Percentiles rank a stretch among this genome's conserved stretches.
These are phyloP conservation scores for Trebouxia sp. DNA, from an alignment of 139 green algal species.

Conservation along the genomic window DNA sequence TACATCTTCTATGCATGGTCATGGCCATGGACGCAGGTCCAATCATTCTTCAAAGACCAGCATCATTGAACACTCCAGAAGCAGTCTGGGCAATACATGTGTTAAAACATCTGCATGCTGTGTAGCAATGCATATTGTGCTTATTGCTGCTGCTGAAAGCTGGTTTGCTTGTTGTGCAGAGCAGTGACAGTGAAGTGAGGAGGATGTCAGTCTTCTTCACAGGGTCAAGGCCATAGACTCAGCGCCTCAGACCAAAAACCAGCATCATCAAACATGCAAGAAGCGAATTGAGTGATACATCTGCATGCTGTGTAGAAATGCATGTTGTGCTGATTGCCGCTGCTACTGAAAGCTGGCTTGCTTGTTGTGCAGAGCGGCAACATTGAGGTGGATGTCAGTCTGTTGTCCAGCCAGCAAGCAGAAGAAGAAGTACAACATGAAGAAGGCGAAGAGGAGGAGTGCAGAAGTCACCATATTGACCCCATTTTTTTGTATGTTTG, in stretches of 20 bases:
- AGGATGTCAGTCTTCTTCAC: neutral
- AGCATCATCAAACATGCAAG: neutral
- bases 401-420: neutral
- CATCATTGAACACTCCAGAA: slow-evolving; percentile 50
- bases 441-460: neutral
- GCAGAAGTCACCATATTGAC: slow-evolving; percentile 27
- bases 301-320: slow-evolving; percentile 56
- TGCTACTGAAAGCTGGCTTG: neutral
- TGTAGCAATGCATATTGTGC: neutral
- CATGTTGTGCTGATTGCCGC: neutral
- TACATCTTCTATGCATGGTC: slow-evolving; percentile 94
- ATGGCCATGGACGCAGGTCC: slow-evolving; percentile 92
- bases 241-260: neutral
- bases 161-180: neutral
- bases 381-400: neutral
- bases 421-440: neutral
- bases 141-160: neutral
- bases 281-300: neutral
- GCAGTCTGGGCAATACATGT: slow-evolving; percentile 80
- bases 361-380: neutral
- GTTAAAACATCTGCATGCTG: slow-evolving; percentile 72
- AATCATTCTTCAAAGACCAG: slow-evolving; percentile 80
- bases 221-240: neutral
- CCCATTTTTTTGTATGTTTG: slow-evolving; percentile 32
- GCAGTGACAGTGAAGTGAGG: neutral